Evolutionary conservation across 1,284 basidiomycete species (phyloP).

Genomic region (Stygiomarasmius scandens): DNA sequence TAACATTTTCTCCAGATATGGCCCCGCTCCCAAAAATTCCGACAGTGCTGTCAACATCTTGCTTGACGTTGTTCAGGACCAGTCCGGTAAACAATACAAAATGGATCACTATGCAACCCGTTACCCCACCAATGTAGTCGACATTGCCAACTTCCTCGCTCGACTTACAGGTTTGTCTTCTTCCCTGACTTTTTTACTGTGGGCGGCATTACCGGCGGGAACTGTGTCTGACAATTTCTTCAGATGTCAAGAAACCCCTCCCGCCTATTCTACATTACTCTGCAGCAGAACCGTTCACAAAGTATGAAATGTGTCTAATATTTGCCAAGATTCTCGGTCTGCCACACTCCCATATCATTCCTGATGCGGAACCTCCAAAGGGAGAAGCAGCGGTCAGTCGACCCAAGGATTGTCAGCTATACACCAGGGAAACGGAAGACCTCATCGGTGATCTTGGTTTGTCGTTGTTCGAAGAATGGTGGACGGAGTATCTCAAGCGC

Average conservation of each 20-base stretch:
- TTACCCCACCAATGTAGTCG: slow-evolving; percentile 79
- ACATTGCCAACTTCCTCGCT: slow-evolving; percentile 76
- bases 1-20: slow-evolving; percentile 61
- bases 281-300: slow-evolving; percentile 74
- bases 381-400: slow-evolving; percentile 63
- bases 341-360: slow-evolving; percentile 66
- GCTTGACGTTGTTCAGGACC: slow-evolving; percentile 76
- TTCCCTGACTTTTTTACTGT: not conserved
- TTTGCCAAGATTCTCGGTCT: slow-evolving; percentile 70
- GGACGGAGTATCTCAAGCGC: slow-evolving; percentile 38
- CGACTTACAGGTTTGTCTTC: slow-evolving; percentile 56
- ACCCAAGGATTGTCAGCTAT: slow-evolving; percentile 73
- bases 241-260: slow-evolving; percentile 44
- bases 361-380: slow-evolving; percentile 66
- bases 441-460: slow-evolving; percentile 59
- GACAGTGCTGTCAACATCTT: slow-evolving; percentile 83
- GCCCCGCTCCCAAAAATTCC: slow-evolving; percentile 72
- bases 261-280: slow-evolving; percentile 80
- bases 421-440: slow-evolving; percentile 67
- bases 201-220: not conserved
- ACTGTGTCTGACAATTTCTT: not conserved
- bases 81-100: slow-evolving; percentile 76
- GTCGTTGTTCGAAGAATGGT: slow-evolving; percentile 77
- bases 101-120: slow-evolving; percentile 89
- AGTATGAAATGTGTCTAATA: slow-evolving; percentile 82